These are phyloP conservation scores for Boletus reticuloceps DNA, from an alignment of 768 basidiomycete genomes.

Conservation along the genomic window DNA sequence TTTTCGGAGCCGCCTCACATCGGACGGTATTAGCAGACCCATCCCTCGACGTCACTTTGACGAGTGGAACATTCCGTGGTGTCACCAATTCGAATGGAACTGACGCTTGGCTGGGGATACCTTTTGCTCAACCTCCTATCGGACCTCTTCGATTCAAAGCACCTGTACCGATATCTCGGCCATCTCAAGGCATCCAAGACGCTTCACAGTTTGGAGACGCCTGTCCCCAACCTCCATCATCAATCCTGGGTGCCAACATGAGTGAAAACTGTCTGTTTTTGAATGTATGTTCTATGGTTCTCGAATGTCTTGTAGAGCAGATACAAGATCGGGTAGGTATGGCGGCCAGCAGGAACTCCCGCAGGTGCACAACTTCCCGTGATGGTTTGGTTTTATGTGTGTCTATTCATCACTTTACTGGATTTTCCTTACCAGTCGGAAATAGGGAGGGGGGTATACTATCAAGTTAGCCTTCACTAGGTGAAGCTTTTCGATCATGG, in stretches of 20 bases:
- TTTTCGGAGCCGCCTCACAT: background rate
- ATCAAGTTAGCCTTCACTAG: background rate
- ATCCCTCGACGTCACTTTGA: slow-evolving; percentile 35
- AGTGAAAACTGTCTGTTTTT: slow-evolving; percentile 56
- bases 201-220: slow-evolving; percentile 53
- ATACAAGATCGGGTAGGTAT: slow-evolving; percentile 8
- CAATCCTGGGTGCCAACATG: slow-evolving; percentile 40
- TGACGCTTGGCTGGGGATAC: slow-evolving; percentile 61
- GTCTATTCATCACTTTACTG: background rate
- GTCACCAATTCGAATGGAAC: slow-evolving; percentile 40
- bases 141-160: slow-evolving; percentile 57
- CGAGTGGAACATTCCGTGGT: slow-evolving; percentile 48
- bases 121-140: slow-evolving; percentile 55
- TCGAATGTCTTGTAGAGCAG: background rate
- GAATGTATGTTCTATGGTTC: slow-evolving; percentile 34
- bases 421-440: background rate
- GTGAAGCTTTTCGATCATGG: background rate
- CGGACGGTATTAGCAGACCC: background rate
- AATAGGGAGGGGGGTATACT: slow-evolving; percentile 14
- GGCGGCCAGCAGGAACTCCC: slow-evolving; percentile 12
- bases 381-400: slow-evolving; percentile 21
- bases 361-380: slow-evolving; percentile 10
- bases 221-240: slow-evolving; percentile 47
- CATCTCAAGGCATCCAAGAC: slow-evolving; percentile 32
- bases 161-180: slow-evolving; percentile 41